These are phyloP conservation scores for Nyssa sinensis DNA, from an alignment of 148 eudicot species.

Conservation along the genomic window DNA sequence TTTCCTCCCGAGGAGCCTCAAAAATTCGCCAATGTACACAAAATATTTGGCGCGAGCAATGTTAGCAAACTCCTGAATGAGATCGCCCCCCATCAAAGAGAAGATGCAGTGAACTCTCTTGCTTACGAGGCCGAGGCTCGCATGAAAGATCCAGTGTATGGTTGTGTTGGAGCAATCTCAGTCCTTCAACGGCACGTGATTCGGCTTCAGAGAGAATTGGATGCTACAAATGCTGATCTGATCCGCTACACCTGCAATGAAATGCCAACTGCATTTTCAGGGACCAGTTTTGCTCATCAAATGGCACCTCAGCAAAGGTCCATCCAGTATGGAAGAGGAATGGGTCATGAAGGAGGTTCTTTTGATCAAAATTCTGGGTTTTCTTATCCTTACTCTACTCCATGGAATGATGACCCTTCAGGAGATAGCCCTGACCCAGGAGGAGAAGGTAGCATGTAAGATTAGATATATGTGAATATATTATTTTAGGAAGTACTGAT, in stretches of 20 bases:
- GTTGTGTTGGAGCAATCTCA: constrained; percentile 57
- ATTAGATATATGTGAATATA: neutral
- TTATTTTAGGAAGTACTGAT: neutral
- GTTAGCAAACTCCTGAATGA: constrained; percentile 54
- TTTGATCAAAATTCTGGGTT: constrained; percentile 7
- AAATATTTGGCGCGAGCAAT: constrained; percentile 55
- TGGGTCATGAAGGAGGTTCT: constrained; percentile 6
- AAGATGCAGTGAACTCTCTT: constrained; percentile 54
- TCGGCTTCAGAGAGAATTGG: constrained; percentile 45
- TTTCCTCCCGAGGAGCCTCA: constrained; percentile 59
- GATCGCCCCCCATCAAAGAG: constrained; percentile 47
- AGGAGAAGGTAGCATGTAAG: constrained; percentile 7
- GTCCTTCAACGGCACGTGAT: constrained; percentile 51
- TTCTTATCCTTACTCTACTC: constrained; percentile 8
- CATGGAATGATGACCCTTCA: constrained; percentile 14
- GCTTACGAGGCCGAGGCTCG: constrained; percentile 62
- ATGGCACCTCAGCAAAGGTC: no score
- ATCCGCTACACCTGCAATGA: constrained; percentile 32
- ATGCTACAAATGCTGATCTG: constrained; percentile 52
- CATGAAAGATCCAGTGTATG: constrained; percentile 52
- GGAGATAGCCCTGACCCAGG: constrained; percentile 10
- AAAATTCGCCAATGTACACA: constrained; percentile 48
- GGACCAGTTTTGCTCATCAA: no score
- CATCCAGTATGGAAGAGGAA: constrained; percentile 10
- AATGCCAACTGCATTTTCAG: no score